phyloP scores from a whole-genome alignment of 75 land plant species.

The Pseudotsuga menziesii region DNA sequence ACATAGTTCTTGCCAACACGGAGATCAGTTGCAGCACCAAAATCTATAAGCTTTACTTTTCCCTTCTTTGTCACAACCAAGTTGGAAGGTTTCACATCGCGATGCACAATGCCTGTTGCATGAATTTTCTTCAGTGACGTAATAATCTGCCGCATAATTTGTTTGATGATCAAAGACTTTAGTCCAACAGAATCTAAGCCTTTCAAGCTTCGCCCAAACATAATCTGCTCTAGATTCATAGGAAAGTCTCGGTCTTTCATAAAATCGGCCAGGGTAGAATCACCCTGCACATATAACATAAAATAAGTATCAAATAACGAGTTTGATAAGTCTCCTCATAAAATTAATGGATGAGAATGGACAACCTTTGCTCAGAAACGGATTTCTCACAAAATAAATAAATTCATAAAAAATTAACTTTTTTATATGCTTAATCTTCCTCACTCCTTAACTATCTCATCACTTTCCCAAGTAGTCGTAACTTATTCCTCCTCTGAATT shows the following conservation, averaged over 20 bases:
- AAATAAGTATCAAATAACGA: no score
- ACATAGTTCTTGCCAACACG: slow-evolving; percentile 94
- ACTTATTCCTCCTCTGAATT: neutral
- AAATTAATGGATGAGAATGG: neutral
- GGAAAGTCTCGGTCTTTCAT: slow-evolving; percentile 89
- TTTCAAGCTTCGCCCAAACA: slow-evolving; percentile 79
- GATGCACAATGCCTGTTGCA: slow-evolving; percentile 90
- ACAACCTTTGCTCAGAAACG: neutral
- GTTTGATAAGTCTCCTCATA: no score
- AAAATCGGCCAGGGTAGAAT: slow-evolving; percentile 76
- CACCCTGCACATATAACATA: slow-evolving; percentile 47
- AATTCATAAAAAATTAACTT: neutral
- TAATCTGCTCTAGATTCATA: slow-evolving; percentile 63
- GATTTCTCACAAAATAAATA: neutral
- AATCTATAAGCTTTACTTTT: slow-evolving; percentile 90
- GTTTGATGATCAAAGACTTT: slow-evolving; percentile 82
- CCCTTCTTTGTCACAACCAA: slow-evolving; percentile 90
- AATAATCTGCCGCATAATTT: slow-evolving; percentile 87
- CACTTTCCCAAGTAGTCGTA: neutral
- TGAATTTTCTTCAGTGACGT: slow-evolving; percentile 88
- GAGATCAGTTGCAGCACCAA: slow-evolving; percentile 99
- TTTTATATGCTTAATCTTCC: neutral
- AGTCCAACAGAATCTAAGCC: slow-evolving; percentile 52
- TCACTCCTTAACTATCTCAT: neutral
- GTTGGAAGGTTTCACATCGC: slow-evolving; percentile 97